phyloP scores from a whole-genome alignment of 768 basidiomycete species.

The Paxillus rubicundulus region DNA sequence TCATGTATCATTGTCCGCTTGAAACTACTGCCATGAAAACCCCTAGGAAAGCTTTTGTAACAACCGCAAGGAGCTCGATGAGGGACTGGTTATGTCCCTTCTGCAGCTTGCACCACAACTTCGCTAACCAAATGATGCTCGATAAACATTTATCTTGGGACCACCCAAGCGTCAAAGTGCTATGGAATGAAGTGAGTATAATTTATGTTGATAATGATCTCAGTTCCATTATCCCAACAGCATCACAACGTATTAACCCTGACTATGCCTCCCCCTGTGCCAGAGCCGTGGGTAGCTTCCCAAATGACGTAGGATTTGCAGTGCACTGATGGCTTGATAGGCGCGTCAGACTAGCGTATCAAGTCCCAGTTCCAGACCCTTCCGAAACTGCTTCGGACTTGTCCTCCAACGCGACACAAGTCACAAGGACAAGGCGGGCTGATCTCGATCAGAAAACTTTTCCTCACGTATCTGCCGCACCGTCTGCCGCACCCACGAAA shows the following conservation, averaged over 20 bases:
- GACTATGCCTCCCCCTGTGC: slow-evolving; percentile 10
- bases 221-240: slow-evolving; percentile 9
- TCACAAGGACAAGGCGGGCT: background rate
- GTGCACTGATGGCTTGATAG: background rate
- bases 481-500: slow-evolving; percentile 10
- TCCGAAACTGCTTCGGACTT: slow-evolving; percentile 2
- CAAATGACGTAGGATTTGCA: background rate
- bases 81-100: slow-evolving; percentile 50
- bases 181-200: slow-evolving; percentile 37
- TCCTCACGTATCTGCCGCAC: slow-evolving; percentile 11
- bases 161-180: slow-evolving; percentile 40
- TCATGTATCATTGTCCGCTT: slow-evolving; percentile 21
- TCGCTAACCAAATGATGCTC: slow-evolving; percentile 44
- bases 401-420: background rate
- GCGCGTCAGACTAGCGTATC: slow-evolving; percentile 5
- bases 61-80: slow-evolving; percentile 25
- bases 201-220: background rate
- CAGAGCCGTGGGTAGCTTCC: slow-evolving; percentile 12
- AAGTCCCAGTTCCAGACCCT: background rate
- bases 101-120: slow-evolving; percentile 46
- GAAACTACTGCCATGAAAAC: slow-evolving; percentile 3
- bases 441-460: slow-evolving; percentile 5
- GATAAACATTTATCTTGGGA: slow-evolving; percentile 48
- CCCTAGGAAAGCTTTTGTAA: slow-evolving; percentile 9
- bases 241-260: slow-evolving; percentile 14